Base-by-base conservation (phyloP, 306 rosid genomes). In the Crotalaria pallida region DNA sequence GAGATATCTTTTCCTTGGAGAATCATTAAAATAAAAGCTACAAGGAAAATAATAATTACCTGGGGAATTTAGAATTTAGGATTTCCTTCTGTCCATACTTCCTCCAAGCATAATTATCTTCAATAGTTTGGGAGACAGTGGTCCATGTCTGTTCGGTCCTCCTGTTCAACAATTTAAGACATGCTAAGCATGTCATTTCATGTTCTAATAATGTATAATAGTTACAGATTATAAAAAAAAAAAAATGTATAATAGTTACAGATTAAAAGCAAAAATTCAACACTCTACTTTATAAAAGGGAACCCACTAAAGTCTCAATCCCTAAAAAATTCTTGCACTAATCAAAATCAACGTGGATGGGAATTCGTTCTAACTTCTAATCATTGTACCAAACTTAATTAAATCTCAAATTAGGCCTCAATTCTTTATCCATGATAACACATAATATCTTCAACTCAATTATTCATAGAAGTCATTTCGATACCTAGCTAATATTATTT, bases 1-100 rank as follows among this genome's bases (percentile, higher is more conserved):
- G 0, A 34, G 10, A 34, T 34, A 1, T 8, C n/a, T 1, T 58
- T 58, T 48, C 38, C 38, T 15, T 10, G 55, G 43, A 22, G 19
- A 23, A 47, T 10, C 16, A 4, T 2, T 15, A 23, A 21, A 23
- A 7, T 2, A 7, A 44, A 51, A 6, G 0, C 9, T 3, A 50
- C n/a, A 4, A 44, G 1, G 49, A 65, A 64, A 75, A 38, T 8
- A 59, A 69, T 64, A 16, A 77, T 49, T 64, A 90, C 98, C 96
- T 92, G 55, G 98, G 96, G 67, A 84, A 83, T 71, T 80, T 63
- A 56, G 89, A 77, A 74, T 88, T 83, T 3, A 82, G 88, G 81
- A 92, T 92, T 7, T 77, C 82, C 83, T 92, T 92, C 72, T 88
- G 98, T 47, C 98, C 98, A 56, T 92, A 92, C 82, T 92, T 92